phyloP scores from a whole-genome alignment of 306 rosid genomes.

The Echinosophora koreensis region DNA sequence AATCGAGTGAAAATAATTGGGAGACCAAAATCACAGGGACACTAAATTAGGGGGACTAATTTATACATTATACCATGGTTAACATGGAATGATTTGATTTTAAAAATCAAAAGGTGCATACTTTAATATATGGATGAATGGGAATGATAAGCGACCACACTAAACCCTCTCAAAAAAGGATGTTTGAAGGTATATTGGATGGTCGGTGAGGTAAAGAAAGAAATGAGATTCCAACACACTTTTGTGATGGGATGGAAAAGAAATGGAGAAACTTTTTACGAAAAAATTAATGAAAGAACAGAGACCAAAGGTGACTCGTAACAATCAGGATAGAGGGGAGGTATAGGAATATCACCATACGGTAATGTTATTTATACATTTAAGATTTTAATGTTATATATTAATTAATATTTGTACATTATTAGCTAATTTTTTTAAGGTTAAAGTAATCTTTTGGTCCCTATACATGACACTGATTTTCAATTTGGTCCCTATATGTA shows the following conservation, averaged over 20 bases:
- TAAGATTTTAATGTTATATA: too few species aligned
- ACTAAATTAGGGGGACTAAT: too few species aligned
- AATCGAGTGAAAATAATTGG: too few species aligned
- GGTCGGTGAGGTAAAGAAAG: conserved; percentile 47
- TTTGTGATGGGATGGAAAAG: conserved; percentile 25
- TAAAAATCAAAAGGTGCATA: conserved; percentile 6
- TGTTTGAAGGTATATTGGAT: neutral
- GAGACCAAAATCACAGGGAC: too few species aligned
- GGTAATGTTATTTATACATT: too few species aligned
- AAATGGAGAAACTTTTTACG: neutral
- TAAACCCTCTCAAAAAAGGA: neutral
- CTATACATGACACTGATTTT: too few species aligned
- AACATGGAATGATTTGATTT: neutral
- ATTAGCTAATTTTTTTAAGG: too few species aligned
- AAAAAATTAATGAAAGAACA: conserved; percentile 31
- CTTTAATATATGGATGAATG: neutral
- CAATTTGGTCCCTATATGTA: too few species aligned
- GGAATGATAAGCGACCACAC: conserved; percentile 4
- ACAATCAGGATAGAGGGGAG: neutral
- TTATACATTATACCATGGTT: neutral
- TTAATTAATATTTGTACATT: too few species aligned
- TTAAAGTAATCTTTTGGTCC: too few species aligned
- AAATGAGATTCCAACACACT: conserved; percentile 41
- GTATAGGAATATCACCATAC: neutral
- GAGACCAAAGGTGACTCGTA: conserved; percentile 5